Base-by-base conservation (phyloP, 2,329 filamentous ascomycete species). In the Neocucurbitaria cava region DNA sequence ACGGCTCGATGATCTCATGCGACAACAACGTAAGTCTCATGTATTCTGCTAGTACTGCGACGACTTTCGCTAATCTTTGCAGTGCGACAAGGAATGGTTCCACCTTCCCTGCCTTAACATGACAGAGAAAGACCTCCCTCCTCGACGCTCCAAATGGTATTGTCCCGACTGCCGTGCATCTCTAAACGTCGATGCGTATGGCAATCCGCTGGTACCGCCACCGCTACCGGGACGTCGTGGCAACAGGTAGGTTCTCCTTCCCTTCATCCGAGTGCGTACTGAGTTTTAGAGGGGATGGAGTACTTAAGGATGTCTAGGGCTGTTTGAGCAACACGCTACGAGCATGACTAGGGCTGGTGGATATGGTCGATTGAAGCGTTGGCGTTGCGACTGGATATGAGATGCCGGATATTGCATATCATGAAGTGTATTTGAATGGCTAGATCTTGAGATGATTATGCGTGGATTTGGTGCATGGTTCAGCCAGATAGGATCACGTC, bases 71-170 rank as follows among this genome's bases (percentile, higher is more conserved):
- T 69, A 52, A 71, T 44, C 13, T 18, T n/a, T 23, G 15, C 79
- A 89, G 76, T 95, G 91, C 77, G 87, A 91, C 65, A 86, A 87
- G 59, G 90, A 94, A 74, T 95, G 91, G 91, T 95, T 94, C 73
- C 91, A 95, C 71, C 82, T 95, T 36, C 86, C 87, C 59, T 95
- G 91, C 68, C 89, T 95, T 5, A 87, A 83, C 5, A 79, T 95
- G 60, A 70, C 68, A 30, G 79, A 82, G 6, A 58, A 59, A 20
- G 84, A 87, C 21, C 85, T 90, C 54, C 90, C 90, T 10, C 84
- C 87, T 2, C 82, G 89, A 17, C 89, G 89, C 28, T 88, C 88
- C 2, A 92, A 92, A 75, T 95, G 91, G 91, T 95, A 92, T 68
- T 95, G 91, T 74, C 89, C 89, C 1, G 87, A 91, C 45, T 95